Conservation (phyloP, 306 rosid genomes). For the Lathyrus tuberosus region DNA sequence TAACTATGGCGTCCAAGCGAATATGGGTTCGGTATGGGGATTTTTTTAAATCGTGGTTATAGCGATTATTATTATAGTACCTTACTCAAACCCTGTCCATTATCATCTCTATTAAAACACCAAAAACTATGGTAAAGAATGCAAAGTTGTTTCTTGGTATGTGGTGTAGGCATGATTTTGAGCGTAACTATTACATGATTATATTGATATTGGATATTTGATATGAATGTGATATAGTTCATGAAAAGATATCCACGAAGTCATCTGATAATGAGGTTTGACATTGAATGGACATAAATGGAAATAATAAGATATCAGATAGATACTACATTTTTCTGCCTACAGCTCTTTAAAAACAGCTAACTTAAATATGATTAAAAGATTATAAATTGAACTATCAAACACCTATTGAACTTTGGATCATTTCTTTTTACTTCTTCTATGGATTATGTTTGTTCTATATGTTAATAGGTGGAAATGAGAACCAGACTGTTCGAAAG, state of each 20-base stretch:
- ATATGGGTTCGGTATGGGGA: no score
- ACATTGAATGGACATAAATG: constrained; percentile 25
- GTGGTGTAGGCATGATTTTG: constrained; percentile 35
- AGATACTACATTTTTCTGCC: not conserved
- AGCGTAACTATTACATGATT: constrained; percentile 17
- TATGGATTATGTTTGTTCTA: constrained; percentile 25
- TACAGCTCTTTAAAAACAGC: constrained; percentile 8
- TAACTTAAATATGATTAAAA: constrained; percentile 16
- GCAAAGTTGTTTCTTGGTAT: constrained; percentile 2
- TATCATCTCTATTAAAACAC: no score
- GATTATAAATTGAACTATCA: no score
- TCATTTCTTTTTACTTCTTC: constrained; percentile 22
- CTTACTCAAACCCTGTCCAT: no score
- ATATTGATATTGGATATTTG: constrained; percentile 22
- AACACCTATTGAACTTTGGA: constrained; percentile 20
- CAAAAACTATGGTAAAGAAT: constrained; percentile 1
- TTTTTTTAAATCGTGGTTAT: no score
- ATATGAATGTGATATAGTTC: constrained; percentile 16
- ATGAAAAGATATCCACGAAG: constrained; percentile 27
- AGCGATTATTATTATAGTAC: no score
- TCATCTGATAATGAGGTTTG: constrained; percentile 20
- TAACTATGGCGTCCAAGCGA: no score
- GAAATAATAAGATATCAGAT: not conserved
- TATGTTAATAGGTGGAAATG: constrained; percentile 45
- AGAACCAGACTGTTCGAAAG: constrained; percentile 46